Evolutionary conservation across 768 basidiomycete species (phyloP).

Genomic region (Xerocomellus chrysenteron): DNA sequence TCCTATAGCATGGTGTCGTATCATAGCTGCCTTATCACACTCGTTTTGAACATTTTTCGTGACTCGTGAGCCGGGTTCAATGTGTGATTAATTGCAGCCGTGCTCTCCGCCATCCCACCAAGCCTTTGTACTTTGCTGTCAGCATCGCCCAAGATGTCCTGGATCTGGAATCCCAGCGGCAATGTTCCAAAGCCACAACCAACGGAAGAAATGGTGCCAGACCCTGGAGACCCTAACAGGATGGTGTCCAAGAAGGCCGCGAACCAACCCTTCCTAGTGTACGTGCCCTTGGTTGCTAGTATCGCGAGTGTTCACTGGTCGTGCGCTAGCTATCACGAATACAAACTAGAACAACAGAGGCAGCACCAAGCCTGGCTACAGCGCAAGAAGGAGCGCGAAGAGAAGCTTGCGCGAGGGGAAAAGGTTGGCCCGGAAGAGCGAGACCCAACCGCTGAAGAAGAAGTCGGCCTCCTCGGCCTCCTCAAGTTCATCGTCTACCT

Average conservation of each 20-base stretch:
- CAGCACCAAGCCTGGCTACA: constrained; percentile 64
- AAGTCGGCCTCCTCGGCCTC: constrained; percentile 62
- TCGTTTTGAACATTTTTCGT: not conserved
- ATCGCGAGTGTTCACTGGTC: constrained; percentile 1
- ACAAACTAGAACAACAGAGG: constrained; percentile 58
- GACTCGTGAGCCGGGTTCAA: not conserved
- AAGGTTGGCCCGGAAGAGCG: constrained; percentile 67
- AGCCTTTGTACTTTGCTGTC: not conserved
- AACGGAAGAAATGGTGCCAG: constrained; percentile 52
- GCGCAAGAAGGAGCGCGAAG: constrained; percentile 69
- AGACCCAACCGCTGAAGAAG: constrained; percentile 69
- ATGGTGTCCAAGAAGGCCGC: constrained; percentile 80
- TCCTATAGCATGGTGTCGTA: constrained; percentile 22
- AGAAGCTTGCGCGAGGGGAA: constrained; percentile 72
- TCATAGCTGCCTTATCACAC: not conserved
- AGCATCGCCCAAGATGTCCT: constrained; percentile 50
- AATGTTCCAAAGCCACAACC: constrained; percentile 38
- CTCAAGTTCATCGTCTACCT: constrained; percentile 67
- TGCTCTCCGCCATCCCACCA: not conserved
- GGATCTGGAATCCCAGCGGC: constrained; percentile 52
- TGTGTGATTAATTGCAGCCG: not conserved
- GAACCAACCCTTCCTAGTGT: constrained; percentile 84
- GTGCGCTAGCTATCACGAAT: constrained; percentile 59
- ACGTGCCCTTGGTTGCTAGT: constrained; percentile 31
- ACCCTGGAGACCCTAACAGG: constrained; percentile 63